These are phyloP conservation scores for Hexamita inflata DNA, from an alignment of 208 protist species.

Conservation along the genomic window DNA sequence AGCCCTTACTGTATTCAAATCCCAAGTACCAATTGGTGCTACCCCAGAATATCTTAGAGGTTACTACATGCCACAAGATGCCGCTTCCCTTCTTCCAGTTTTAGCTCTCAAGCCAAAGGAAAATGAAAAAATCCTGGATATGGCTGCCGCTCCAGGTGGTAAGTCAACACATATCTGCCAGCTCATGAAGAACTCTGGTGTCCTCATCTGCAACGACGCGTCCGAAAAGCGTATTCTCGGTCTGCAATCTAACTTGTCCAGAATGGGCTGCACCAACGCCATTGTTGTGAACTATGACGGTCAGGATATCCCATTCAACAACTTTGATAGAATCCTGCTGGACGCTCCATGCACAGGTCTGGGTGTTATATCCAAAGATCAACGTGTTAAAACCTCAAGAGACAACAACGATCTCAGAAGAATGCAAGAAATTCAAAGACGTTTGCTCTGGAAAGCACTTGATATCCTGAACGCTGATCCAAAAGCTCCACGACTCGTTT, in stretches of 20 bases:
- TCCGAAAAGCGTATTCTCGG: conserved; percentile 73
- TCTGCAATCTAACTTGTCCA: conserved; percentile 83
- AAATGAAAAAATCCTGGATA: conserved; percentile 80
- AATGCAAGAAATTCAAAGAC: conserved; percentile 72
- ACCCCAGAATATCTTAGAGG: conserved; percentile 95
- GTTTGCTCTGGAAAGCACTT: conserved; percentile 86
- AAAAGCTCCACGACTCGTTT: conserved; percentile 72
- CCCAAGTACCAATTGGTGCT: conserved; percentile 83
- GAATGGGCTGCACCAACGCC: conserved; percentile 58
- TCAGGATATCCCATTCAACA: conserved; percentile 13
- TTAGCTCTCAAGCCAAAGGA: conserved; percentile 78
- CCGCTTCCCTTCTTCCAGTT: conserved; percentile 89
- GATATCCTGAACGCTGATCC: conserved; percentile 67
- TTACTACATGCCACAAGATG: conserved; percentile 93
- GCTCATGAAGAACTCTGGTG: conserved; percentile 93
- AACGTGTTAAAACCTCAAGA: conserved; percentile 76
- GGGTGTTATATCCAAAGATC: conserved; percentile 91
- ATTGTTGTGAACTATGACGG: conserved; percentile 36
- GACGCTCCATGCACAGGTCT: conserved; percentile 95
- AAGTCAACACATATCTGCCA: conserved; percentile 88
- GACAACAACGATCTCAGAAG: conserved; percentile 64
- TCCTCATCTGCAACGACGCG: conserved; percentile 90
- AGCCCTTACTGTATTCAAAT: conserved; percentile 87
- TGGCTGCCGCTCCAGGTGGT: conserved; percentile 89
- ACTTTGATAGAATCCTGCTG: conserved; percentile 72